These are phyloP conservation scores for Termitomyces sp. DNA, from an alignment of 768 basidiomycete genomes.

Conservation along the genomic window DNA sequence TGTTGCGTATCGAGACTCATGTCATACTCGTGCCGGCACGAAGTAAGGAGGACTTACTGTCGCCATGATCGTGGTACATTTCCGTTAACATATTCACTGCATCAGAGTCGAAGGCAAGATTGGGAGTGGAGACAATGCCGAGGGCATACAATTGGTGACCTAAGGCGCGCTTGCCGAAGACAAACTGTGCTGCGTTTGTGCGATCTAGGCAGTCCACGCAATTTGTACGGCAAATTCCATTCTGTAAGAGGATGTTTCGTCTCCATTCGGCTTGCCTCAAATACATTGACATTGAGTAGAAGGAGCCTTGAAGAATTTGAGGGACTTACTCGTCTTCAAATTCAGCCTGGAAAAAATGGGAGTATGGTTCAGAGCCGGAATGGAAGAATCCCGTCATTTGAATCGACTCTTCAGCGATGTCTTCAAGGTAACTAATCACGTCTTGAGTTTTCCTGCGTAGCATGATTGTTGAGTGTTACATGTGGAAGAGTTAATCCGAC, in stretches of 20 bases:
- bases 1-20: not conserved
- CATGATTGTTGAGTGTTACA: not conserved
- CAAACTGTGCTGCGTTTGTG: slow-evolving; percentile 95
- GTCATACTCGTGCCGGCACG: not conserved
- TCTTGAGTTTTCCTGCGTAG: slow-evolving; percentile 81
- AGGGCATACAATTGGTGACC: slow-evolving; percentile 95
- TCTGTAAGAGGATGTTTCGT: slow-evolving; percentile 72
- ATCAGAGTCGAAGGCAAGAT: slow-evolving; percentile 88
- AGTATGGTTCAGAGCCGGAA: slow-evolving; percentile 82
- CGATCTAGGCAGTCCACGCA: slow-evolving; percentile 97
- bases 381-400: slow-evolving; percentile 94
- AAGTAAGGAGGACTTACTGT: slow-evolving; percentile 52
- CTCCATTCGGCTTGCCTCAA: slow-evolving; percentile 48
- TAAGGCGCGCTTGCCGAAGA: slow-evolving; percentile 90
- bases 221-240: slow-evolving; percentile 89
- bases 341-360: slow-evolving; percentile 54
- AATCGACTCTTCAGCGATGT: slow-evolving; percentile 90
- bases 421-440: slow-evolving; percentile 92
- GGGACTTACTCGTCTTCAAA: slow-evolving; percentile 35
- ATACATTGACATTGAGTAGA: not conserved
- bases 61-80: slow-evolving; percentile 98
- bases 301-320: not conserved
- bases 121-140: slow-evolving; percentile 81
- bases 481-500: slow-evolving; percentile 1
- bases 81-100: slow-evolving; percentile 96